Base-by-base conservation (phyloP, 75 land plant genomes). In the Cryptomeria japonica region DNA sequence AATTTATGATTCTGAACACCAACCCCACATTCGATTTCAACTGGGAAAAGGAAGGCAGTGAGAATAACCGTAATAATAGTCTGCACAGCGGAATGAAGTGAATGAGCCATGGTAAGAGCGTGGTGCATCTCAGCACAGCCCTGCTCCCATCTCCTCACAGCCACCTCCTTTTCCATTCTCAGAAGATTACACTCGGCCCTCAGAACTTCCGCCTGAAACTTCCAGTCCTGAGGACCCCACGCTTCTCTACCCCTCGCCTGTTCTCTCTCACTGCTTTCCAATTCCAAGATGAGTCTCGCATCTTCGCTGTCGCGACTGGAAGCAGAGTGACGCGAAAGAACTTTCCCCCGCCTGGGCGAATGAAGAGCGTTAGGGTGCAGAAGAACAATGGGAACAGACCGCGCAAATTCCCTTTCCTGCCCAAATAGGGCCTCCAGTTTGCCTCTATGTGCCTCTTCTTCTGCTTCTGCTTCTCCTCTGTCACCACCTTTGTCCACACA, bases 141-240 rank as follows among this genome's bases (percentile, higher is more conserved):
- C 79, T 89, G 87, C 83, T 92, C 94, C 91, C 93, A 87, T 25
- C 91, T 93, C 92, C 90, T 90, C 49, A 89, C 32, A 0, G 96
- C 94, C 31, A 93, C 56, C 70, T 95, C 95, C 56, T 92, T 92
- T 87, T 96, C 96, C 94, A 92, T 91, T 90, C 95, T 92, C 92
- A 96, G 78, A 61, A 95, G 89, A 75, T 94, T 92, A 84, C 96
- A 95, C 84, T 95, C 96, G 5, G 98, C 95, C 84, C 94, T 92
- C 87, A 96, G 89, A 14, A 96, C 90, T 87, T 95, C 97, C 72
- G 93, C 95, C 80, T 96, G 93, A 85, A 94, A 91, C 87, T 88
- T 89, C 93, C 95, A 94, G 84, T 89, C 88, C 82, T 92, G 91
- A 49, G 75, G 16, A 18, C 28, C 56, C 51, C 39, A 38, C 37